Base-by-base conservation (phyloP, 208 protist species). In the Phytomonas francai region DNA sequence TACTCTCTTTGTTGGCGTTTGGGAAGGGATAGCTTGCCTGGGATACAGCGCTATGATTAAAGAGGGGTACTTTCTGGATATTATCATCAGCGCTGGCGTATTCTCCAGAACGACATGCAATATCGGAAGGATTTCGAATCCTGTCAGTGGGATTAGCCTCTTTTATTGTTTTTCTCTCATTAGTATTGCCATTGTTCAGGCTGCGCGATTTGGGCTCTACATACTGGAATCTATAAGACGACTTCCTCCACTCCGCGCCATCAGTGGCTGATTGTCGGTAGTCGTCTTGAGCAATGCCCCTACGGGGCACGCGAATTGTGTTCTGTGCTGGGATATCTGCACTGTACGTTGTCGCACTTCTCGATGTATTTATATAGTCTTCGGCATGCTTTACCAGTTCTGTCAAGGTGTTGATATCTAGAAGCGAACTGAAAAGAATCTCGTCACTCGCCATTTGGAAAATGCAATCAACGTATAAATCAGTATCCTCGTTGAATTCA, bases 351-450 rank as follows among this genome's bases (percentile, higher is more conserved):
- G 68, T 49, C 71, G 70, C 33, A 36, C 32, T 14, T 63, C 39
- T 12, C 62, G 66, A 42, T 67, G 65, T 39, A 68, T 68, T 63
- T 72, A 78, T 25, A 30, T 65, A 60, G 51, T 54, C 62, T 22
- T 87, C 68, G 0, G 82, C 78, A 29, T 64, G 72, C 57, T 77
- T 73, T 14, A 85, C 72, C 30, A 88, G 71, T 29, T 78, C 57
- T 8, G 74, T 68, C n/a, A 91, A 71, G 19, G 77, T 66, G 1
- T 68, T 57, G 16, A 66, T 68, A n/a, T 76, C 85, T 0, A 87
- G 68, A 22, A 87, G 57, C 27, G 73, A 81, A 31, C 74, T 62
- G 63, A 92, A 92, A 16, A 88, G 72, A 45, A 70, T 70, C 22
- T 70, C 34, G 28, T 77, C 68, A 65, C 69, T 54, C 19, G 69